phyloP scores from a whole-genome alignment of 192 early-diverging fungal species.

The Coemansia sp. region DNA sequence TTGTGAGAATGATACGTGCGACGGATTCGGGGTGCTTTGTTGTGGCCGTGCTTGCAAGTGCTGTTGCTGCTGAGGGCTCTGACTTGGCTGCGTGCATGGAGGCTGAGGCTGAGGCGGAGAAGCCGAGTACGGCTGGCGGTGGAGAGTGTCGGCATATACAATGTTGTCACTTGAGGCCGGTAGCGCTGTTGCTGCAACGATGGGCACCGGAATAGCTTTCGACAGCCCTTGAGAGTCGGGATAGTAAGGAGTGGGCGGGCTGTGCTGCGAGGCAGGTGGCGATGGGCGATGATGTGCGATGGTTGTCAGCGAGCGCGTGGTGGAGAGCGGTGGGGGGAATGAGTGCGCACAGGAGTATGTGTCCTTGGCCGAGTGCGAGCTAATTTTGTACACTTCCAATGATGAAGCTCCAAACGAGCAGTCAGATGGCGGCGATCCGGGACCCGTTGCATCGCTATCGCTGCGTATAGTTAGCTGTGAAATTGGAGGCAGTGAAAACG shows the following conservation, averaged over 20 bases:
- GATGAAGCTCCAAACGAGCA: slow-evolving; percentile 23
- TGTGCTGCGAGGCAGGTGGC: slow-evolving; percentile 33
- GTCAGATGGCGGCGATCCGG: slow-evolving; percentile 22
- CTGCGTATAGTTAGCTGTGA: slow-evolving; percentile 24
- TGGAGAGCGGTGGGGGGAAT: slow-evolving; percentile 37
- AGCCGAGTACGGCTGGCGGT: slow-evolving; percentile 6
- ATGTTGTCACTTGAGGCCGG: slow-evolving; percentile 19
- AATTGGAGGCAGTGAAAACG: slow-evolving; percentile 32
- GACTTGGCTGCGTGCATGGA: slow-evolving; percentile 4
- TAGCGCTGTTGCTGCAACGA: slow-evolving; percentile 3
- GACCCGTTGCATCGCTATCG: neutral
- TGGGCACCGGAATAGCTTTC: slow-evolving; percentile 11
- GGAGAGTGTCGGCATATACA: slow-evolving; percentile 13
- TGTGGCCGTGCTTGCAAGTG: slow-evolving; percentile 12
- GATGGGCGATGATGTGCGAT: slow-evolving; percentile 28
- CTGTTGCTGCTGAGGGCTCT: slow-evolving; percentile 16
- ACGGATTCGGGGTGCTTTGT: slow-evolving; percentile 23
- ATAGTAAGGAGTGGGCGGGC: slow-evolving; percentile 21
- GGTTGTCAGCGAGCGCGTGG: slow-evolving; percentile 30
- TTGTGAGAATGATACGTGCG: slow-evolving; percentile 20
- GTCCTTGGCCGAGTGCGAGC: slow-evolving; percentile 5
- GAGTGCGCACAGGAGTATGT: neutral
- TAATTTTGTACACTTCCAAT: slow-evolving; percentile 34
- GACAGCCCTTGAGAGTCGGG: slow-evolving; percentile 10
- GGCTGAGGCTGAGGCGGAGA: slow-evolving; percentile 21